A percentile compares a stretch with the other conserved stretches of the same genome.
Evolutionary conservation across 805 yeast species (phyloP).

Genomic region (Saturnispora quitensis): DNA sequence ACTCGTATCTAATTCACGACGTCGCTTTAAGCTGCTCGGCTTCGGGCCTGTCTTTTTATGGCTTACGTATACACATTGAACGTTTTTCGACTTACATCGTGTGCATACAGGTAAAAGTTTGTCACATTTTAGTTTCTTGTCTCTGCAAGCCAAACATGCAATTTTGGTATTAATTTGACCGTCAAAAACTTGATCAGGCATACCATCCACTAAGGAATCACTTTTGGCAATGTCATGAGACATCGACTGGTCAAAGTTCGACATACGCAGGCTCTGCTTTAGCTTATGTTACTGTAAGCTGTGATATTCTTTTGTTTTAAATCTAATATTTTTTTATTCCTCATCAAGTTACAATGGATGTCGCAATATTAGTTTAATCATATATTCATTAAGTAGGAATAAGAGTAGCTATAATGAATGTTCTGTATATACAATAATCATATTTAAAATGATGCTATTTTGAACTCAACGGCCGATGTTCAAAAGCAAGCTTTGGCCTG

Average conservation of each 20-base stretch:
- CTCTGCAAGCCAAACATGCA: slow-evolving; percentile 27
- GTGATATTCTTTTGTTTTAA: no score
- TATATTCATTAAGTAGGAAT: not conserved
- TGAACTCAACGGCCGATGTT: slow-evolving; percentile 53
- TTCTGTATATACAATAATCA: not conserved
- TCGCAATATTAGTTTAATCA: not conserved
- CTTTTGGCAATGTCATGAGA: not conserved
- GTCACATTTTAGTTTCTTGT: slow-evolving; percentile 26
- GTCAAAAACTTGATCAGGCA: slow-evolving; percentile 2
- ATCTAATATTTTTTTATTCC: not conserved
- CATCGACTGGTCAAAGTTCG: not conserved
- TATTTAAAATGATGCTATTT: not conserved
- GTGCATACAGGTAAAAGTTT: slow-evolving; percentile 21
- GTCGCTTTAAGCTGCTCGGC: slow-evolving; percentile 7
- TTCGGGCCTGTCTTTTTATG: slow-evolving; percentile 29
- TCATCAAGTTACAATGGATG: not conserved
- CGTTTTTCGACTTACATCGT: slow-evolving; percentile 16
- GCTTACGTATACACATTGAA: slow-evolving; percentile 19
- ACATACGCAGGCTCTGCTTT: not conserved
- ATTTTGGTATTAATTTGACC: slow-evolving; percentile 15
- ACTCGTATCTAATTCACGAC: not conserved
- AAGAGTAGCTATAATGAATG: not conserved
- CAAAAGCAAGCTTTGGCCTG: slow-evolving; percentile 46
- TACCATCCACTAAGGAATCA: not conserved
- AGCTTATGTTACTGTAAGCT: not conserved